Conservation (phyloP, 148 eudicot species). For the Chenopodium album region DNA sequence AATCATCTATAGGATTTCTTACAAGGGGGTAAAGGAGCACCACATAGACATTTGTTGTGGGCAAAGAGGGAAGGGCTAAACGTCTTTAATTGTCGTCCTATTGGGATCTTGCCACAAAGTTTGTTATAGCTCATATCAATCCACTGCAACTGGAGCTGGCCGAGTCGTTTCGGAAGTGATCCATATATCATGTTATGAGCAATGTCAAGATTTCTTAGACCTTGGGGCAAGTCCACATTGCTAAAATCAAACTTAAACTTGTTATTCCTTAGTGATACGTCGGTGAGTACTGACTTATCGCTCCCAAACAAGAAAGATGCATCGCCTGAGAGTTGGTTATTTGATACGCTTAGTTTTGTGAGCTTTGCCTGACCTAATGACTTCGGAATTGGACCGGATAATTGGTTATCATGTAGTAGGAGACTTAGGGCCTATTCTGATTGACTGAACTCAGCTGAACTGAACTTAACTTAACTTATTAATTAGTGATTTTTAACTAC, state of each 20-base stretch:
- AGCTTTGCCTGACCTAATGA: conserved; percentile 31
- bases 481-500: too few relatives aligned
- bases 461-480: too few relatives aligned
- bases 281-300: conserved; percentile 20
- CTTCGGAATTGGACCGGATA: conserved; percentile 39
- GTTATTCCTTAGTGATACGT: conserved; percentile 27
- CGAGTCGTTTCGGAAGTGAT: conserved; percentile 34
- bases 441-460: too few relatives aligned
- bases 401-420: conserved; percentile 21
- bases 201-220: conserved; percentile 32
- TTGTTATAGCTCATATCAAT: conserved; percentile 50
- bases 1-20: neutral
- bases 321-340: conserved; percentile 37
- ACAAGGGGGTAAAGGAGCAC: conserved; percentile 28
- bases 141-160: conserved; percentile 22
- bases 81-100: conserved; percentile 30
- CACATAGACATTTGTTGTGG: conserved; percentile 55
- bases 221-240: conserved; percentile 25
- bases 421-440: neutral
- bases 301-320: conserved; percentile 38
- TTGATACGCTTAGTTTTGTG: conserved; percentile 17
- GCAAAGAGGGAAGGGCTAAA: conserved; percentile 23
- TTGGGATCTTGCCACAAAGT: conserved; percentile 50
- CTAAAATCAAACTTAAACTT: conserved; percentile 31
- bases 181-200: conserved; percentile 54